A percentile compares a stretch with the other conserved stretches of the same genome.
Conservation (phyloP, 164 flowering plant genomes). For the Annona cherimola region DNA sequence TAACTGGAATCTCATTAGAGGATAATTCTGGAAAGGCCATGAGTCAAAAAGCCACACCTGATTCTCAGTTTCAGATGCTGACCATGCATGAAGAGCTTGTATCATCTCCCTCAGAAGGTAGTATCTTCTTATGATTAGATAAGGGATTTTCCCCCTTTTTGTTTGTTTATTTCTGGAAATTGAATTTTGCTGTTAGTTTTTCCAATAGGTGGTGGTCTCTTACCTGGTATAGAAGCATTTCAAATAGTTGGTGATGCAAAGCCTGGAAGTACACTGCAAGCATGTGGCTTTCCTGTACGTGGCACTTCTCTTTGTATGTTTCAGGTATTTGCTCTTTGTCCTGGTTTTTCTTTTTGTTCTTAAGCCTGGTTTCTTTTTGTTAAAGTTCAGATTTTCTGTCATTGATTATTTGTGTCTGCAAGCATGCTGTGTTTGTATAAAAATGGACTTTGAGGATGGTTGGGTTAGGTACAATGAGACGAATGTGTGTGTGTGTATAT, state of each 20-base stretch:
- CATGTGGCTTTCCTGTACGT: slow-evolving; percentile 82
- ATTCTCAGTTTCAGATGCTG: slow-evolving; percentile 20
- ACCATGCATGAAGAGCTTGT: slow-evolving; percentile 21
- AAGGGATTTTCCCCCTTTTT: background rate
- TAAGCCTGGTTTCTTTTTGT: background rate
- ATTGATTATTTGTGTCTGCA: background rate
- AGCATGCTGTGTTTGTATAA: background rate
- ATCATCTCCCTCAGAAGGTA: slow-evolving; percentile 22
- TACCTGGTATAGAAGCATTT: slow-evolving; percentile 79
- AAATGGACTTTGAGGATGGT: background rate
- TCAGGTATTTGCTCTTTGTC: slow-evolving; percentile 45
- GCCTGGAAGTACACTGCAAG: slow-evolving; percentile 73
- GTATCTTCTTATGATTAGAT: background rate
- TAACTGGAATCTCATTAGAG: slow-evolving; percentile 1
- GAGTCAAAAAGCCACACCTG: slow-evolving; percentile 17
- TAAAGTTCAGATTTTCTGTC: background rate
- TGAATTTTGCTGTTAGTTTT: background rate
- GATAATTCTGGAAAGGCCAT: slow-evolving; percentile 7
- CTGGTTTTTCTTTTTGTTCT: background rate
- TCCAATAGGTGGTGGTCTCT: slow-evolving; percentile 31
- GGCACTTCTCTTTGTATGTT: slow-evolving; percentile 95
- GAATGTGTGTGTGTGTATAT: no score
- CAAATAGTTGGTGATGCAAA: slow-evolving; percentile 87
- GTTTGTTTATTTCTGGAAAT: background rate
- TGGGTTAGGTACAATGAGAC: no score